Conservation (phyloP, 805 yeast species). For the Wickerhamiella kazuoi region DNA sequence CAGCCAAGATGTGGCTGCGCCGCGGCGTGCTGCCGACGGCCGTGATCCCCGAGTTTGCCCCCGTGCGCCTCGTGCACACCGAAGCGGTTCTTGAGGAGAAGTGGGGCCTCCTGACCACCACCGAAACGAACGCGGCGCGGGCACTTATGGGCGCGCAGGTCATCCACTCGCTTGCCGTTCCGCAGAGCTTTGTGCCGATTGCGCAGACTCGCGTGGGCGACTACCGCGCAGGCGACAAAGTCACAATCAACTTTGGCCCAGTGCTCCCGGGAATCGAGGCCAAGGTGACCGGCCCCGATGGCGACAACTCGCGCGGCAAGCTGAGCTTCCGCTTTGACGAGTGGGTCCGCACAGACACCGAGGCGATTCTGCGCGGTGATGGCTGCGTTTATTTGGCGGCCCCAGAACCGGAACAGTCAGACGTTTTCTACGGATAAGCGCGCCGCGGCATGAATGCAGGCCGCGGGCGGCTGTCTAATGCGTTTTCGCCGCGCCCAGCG, state of each 20-base stretch:
- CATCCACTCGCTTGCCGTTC: conserved; percentile 18
- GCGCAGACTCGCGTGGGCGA: conserved; percentile 21
- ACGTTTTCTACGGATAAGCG: conserved; percentile 1
- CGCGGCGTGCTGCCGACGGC: conserved; percentile 14
- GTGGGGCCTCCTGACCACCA: conserved; percentile 11
- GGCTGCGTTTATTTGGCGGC: conserved; percentile 4
- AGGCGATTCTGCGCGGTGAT: conserved; percentile 2
- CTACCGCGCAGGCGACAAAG: conserved; percentile 10
- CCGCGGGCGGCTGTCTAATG: too few relatives aligned
- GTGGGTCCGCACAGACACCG: neutral
- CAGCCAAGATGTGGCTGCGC: conserved; percentile 12
- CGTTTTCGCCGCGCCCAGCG: too few relatives aligned
- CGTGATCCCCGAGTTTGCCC: conserved; percentile 12
- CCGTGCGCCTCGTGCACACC: conserved; percentile 18
- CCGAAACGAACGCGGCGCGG: conserved; percentile 14
- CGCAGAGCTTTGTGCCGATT: conserved; percentile 19
- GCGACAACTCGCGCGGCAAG: conserved; percentile 1
- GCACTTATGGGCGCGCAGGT: conserved; percentile 22
- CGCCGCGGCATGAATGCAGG: too few relatives aligned
- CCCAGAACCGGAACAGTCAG: conserved; percentile 1
- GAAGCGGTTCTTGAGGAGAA: conserved; percentile 10
- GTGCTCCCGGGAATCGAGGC: conserved; percentile 3
- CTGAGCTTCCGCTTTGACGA: neutral
- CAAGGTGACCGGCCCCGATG: neutral
- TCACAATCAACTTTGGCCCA: conserved; percentile 2